phyloP scores from a whole-genome alignment of 2,329 filamentous ascomycete species.

The Thyridium curvatum region DNA sequence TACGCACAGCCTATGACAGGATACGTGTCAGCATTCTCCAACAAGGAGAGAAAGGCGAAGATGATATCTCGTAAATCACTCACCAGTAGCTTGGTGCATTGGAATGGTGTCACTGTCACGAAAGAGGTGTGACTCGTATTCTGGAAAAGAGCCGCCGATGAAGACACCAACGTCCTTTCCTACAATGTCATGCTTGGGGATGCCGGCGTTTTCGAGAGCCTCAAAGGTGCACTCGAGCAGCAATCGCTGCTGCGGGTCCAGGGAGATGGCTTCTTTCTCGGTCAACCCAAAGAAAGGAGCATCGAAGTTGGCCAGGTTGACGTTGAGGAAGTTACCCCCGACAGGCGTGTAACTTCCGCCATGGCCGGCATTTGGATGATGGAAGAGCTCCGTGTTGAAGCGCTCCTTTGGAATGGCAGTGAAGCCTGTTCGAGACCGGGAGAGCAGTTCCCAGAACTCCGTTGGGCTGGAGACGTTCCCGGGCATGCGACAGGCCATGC shows the following conservation, averaged over 20 bases:
- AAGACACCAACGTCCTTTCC: slow-evolving; percentile 44
- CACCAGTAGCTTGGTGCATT: slow-evolving; percentile 41
- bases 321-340: slow-evolving; percentile 35
- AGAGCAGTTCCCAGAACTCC: slow-evolving; percentile 38
- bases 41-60: neutral
- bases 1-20: slow-evolving; percentile 33
- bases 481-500: slow-evolving; percentile 40
- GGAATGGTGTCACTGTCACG: slow-evolving; percentile 39
- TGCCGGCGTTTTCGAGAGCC: slow-evolving; percentile 45
- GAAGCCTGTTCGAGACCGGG: slow-evolving; percentile 32
- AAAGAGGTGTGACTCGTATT: slow-evolving; percentile 39
- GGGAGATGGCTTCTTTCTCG: slow-evolving; percentile 40
- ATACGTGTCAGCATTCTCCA: neutral
- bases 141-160: slow-evolving; percentile 38
- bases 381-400: slow-evolving; percentile 32
- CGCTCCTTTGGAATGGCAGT: slow-evolving; percentile 35
- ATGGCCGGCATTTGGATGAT: slow-evolving; percentile 36
- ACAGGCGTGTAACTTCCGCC: slow-evolving; percentile 30
- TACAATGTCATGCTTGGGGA: slow-evolving; percentile 38
- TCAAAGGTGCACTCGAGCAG: slow-evolving; percentile 48
- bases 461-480: slow-evolving; percentile 32
- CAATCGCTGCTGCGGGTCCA: slow-evolving; percentile 49
- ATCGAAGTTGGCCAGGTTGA: slow-evolving; percentile 40
- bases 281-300: slow-evolving; percentile 48
- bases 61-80: neutral